phyloP scores from a whole-genome alignment of 345 rosid genomes.

The Eucalyptus virginea region DNA sequence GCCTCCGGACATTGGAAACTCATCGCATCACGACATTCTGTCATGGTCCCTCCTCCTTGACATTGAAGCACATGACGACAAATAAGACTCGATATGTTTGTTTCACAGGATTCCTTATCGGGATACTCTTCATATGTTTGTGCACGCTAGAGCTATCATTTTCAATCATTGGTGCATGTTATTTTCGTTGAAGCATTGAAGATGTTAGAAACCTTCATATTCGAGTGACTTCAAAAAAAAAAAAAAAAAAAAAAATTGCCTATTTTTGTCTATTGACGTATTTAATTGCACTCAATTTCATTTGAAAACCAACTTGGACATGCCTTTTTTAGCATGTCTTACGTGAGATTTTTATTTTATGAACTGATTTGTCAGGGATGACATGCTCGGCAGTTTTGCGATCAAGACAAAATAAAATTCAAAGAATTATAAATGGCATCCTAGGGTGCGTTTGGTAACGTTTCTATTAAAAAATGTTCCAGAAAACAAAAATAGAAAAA shows the following conservation, averaged over 20 bases:
- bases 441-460: no score
- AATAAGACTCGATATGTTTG: accelerated
- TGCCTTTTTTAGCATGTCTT: neutral
- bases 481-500: no score
- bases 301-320: neutral
- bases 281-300: neutral
- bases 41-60: neutral
- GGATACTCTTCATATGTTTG: neutral
- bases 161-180: neutral
- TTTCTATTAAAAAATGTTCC: no score
- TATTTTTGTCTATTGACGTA: accelerated
- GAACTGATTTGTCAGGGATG: neutral
- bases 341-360: neutral
- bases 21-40: neutral
- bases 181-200: neutral
- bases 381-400: accelerated
- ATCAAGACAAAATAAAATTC: neutral
- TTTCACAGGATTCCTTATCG: neutral
- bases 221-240: neutral
- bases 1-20: neutral
- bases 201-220: neutral
- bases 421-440: neutral
- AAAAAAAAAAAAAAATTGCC: neutral
- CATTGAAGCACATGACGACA: neutral
- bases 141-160: neutral